These are phyloP conservation scores for Clarireedia sp. DNA, from an alignment of 2,329 filamentous ascomycete species.

Conservation along the genomic window DNA sequence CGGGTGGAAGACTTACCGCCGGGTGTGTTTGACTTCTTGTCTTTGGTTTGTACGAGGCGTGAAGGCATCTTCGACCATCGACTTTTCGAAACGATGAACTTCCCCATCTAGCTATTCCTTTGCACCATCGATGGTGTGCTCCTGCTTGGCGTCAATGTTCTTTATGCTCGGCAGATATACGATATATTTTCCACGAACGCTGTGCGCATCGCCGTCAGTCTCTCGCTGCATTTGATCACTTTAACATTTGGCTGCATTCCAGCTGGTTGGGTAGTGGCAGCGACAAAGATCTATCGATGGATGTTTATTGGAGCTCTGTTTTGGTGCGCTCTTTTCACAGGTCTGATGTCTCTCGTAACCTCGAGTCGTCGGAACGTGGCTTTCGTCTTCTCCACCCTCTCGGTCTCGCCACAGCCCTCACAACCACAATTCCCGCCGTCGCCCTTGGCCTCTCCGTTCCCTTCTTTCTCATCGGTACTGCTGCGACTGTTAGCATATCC, in stretches of 20 bases:
- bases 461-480: conserved; percentile 16
- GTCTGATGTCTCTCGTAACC: conserved; percentile 15
- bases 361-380: conserved; percentile 8
- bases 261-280: conserved; percentile 17
- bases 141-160: conserved; percentile 16
- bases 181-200: conserved; percentile 15
- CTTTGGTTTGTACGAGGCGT: conserved; percentile 18
- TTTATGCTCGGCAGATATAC: conserved; percentile 15
- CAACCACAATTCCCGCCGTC: conserved; percentile 15
- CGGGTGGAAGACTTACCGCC: conserved; percentile 40
- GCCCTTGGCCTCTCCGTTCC: conserved; percentile 15
- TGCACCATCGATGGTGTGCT: conserved; percentile 18
- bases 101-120: conserved; percentile 17
- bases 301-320: conserved; percentile 12
- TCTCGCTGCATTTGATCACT: conserved; percentile 14
- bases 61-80: conserved; percentile 19
- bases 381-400: conserved; percentile 14
- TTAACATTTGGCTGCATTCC: conserved; percentile 18
- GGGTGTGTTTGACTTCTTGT: conserved; percentile 30
- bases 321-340: conserved; percentile 16
- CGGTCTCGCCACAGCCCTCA: conserved; percentile 15
- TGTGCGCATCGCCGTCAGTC: conserved; percentile 14
- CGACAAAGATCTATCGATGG: conserved; percentile 10
- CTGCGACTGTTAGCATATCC: conserved; percentile 15
- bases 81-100: conserved; percentile 16